phyloP scores from a whole-genome alignment of 2,329 filamentous ascomycete genomes.

The Emergomyces pasteurianus region DNA sequence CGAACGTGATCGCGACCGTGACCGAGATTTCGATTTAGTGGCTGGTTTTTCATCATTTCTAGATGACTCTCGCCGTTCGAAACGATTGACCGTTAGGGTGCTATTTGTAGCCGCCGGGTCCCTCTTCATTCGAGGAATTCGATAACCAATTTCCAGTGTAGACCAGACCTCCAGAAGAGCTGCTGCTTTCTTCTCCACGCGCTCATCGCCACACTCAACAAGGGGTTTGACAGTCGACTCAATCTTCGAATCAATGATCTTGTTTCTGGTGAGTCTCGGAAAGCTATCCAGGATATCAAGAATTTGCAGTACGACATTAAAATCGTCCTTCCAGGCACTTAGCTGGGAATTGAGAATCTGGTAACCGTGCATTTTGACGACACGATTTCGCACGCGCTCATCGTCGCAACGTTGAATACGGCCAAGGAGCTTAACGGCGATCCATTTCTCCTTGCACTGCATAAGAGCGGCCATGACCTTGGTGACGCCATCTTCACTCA shows the following conservation, averaged over 20 bases:
- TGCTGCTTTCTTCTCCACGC: slow-evolving; percentile 59
- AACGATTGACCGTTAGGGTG: slow-evolving; percentile 50
- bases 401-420: slow-evolving; percentile 82
- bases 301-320: slow-evolving; percentile 79
- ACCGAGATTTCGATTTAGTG: slow-evolving; percentile 34
- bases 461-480: slow-evolving; percentile 95
- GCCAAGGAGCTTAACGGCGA: slow-evolving; percentile 83
- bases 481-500: slow-evolving; percentile 72
- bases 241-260: slow-evolving; percentile 93
- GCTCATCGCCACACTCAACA: slow-evolving; percentile 55
- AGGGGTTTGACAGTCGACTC: slow-evolving; percentile 67
- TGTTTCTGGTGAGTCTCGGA: slow-evolving; percentile 83
- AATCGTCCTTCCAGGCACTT: slow-evolving; percentile 74
- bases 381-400: slow-evolving; percentile 72
- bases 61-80: slow-evolving; percentile 43
- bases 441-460: slow-evolving; percentile 99
- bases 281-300: slow-evolving; percentile 81
- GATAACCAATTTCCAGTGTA: slow-evolving; percentile 78
- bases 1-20: slow-evolving; percentile 37
- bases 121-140: slow-evolving; percentile 81
- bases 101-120: slow-evolving; percentile 49
- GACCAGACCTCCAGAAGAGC: slow-evolving; percentile 74
- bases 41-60: slow-evolving; percentile 39
- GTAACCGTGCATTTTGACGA: slow-evolving; percentile 95
- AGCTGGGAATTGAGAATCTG: slow-evolving; percentile 84